phyloP scores from a whole-genome alignment of 441 rosid species.

The Adansonia rubrostipa region DNA sequence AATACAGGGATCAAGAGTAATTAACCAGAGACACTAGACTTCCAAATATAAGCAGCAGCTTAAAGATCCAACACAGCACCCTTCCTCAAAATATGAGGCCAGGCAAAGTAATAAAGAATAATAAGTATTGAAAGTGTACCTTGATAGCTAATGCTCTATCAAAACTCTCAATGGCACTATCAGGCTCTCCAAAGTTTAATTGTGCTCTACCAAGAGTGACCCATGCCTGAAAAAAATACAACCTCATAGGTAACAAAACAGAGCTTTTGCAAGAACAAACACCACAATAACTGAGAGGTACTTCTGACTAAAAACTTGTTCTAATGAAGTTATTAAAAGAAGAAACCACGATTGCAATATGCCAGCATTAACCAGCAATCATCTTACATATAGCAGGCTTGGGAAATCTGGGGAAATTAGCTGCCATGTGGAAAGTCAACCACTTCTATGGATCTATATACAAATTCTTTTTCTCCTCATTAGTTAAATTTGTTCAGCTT shows the following conservation, averaged over 20 bases:
- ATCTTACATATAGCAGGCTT: background rate
- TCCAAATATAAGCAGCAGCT: background rate
- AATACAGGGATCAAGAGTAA: background rate
- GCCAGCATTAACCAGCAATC: background rate
- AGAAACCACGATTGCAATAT: background rate
- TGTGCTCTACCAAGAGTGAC: slow-evolving; percentile 91
- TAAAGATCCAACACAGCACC: background rate
- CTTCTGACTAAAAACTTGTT: background rate
- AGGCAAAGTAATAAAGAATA: background rate
- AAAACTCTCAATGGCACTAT: slow-evolving; percentile 72
- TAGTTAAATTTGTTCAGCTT: background rate
- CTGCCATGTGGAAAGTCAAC: slow-evolving; percentile 13
- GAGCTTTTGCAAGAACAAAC: background rate
- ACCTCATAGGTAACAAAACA: slow-evolving; percentile 21
- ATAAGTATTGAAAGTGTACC: slow-evolving; percentile 37
- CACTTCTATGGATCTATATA: background rate
- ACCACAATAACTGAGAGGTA: background rate
- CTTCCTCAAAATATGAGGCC: background rate
- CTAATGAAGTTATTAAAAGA: slow-evolving; percentile 3
- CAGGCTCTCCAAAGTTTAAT: slow-evolving; percentile 89
- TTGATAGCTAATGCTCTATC: slow-evolving; percentile 67
- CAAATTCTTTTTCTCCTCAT: background rate
- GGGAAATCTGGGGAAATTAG: background rate
- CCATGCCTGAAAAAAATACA: slow-evolving; percentile 64
- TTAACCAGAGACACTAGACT: background rate